Conservation (phyloP, 2,329 filamentous ascomycete genomes). For the Ciborinia camelliae region DNA sequence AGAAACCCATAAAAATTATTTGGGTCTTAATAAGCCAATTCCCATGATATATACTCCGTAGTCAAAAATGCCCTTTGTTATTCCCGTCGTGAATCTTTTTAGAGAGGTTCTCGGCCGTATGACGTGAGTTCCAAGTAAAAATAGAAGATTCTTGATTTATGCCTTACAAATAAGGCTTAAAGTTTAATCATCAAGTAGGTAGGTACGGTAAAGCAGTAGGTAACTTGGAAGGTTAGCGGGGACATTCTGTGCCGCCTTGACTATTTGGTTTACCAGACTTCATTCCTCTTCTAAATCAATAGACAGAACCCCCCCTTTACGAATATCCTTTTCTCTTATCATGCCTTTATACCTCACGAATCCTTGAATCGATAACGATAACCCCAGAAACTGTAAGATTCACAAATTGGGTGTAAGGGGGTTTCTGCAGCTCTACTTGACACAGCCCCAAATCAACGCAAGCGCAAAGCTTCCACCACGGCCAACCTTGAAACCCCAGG, state of each 20-base stretch:
- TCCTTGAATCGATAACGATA: slow-evolving; percentile 16
- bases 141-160: neutral
- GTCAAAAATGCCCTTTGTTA: neutral
- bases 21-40: neutral
- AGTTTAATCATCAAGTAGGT: slow-evolving; percentile 7
- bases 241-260: slow-evolving; percentile 18
- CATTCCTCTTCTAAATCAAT: slow-evolving; percentile 10
- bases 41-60: neutral
- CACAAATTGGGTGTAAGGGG: slow-evolving; percentile 9
- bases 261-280: slow-evolving; percentile 11
- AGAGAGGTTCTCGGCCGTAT: neutral
- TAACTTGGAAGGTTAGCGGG: no score
- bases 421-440: slow-evolving; percentile 15
- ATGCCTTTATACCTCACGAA: slow-evolving; percentile 13
- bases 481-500: slow-evolving; percentile 19
- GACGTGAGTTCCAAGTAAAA: slow-evolving; percentile 3
- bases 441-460: slow-evolving; percentile 20
- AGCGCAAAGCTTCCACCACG: slow-evolving; percentile 20
- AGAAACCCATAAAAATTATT: neutral
- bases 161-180: neutral
- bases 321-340: slow-evolving; percentile 17
- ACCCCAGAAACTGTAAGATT: slow-evolving; percentile 8
- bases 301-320: slow-evolving; percentile 13
- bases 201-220: no score
- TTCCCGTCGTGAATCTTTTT: neutral